phyloP scores from a whole-genome alignment of 306 rosid genomes.

The Alnus glutinosa region DNA sequence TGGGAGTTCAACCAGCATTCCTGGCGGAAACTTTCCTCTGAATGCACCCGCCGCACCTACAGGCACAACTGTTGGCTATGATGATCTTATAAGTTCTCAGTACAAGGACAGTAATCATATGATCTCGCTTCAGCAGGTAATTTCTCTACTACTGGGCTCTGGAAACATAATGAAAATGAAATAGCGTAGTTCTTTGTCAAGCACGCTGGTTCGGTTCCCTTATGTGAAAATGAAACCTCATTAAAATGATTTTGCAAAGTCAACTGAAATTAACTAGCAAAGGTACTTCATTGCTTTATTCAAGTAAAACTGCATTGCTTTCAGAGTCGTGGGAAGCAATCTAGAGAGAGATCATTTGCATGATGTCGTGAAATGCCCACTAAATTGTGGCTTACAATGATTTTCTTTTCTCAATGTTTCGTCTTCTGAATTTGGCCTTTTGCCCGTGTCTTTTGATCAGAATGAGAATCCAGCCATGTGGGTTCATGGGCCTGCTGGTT shows the following conservation, averaged over 20 bases:
- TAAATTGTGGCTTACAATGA: neutral
- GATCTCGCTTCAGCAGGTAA: conserved; percentile 94
- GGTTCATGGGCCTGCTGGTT: conserved; percentile 94
- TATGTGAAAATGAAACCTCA: neutral
- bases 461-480: conserved; percentile 93
- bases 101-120: conserved; percentile 84
- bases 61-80: conserved; percentile 80
- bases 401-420: neutral
- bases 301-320: neutral
- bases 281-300: neutral
- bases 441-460: conserved; percentile 36
- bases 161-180: neutral
- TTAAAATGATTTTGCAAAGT: neutral
- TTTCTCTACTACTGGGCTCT: neutral
- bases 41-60: conserved; percentile 77
- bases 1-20: conserved; percentile 81
- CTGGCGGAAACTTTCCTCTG: conserved; percentile 87
- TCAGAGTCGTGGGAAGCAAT: neutral
- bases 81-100: conserved; percentile 81
- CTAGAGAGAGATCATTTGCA: neutral
- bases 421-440: conserved; percentile 5
- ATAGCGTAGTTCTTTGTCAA: neutral
- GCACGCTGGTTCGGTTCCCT: neutral
- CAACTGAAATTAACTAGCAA: neutral
- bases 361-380: neutral